Percentiles rank a stretch among this genome's conserved stretches.
These are phyloP conservation scores for Cydonia oblonga DNA, from an alignment of 331 rosid genomes.

Conservation along the genomic window DNA sequence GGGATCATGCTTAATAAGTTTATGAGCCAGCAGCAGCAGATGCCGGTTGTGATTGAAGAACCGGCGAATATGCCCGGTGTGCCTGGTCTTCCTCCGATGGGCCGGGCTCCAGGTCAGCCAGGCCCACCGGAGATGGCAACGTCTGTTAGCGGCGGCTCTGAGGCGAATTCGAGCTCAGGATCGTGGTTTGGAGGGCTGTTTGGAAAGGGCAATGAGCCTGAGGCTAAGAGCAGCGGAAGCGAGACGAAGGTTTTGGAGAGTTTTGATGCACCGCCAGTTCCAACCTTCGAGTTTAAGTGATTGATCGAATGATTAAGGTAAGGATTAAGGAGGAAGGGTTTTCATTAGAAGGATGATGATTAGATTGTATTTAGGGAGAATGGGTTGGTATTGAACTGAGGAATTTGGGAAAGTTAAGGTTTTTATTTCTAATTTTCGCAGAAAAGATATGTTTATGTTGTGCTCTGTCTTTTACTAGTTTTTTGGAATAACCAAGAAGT, in stretches of 20 bases:
- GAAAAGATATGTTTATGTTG: background rate
- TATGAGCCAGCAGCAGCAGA: constrained; percentile 49
- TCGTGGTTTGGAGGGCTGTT: constrained; percentile 47
- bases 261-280: constrained; percentile 86
- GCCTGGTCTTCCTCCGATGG: constrained; percentile 24
- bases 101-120: constrained; percentile 9
- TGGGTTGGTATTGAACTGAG: background rate
- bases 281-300: constrained; percentile 62
- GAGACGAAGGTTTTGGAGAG: constrained; percentile 84
- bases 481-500: background rate
- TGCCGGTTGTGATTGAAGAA: constrained; percentile 51
- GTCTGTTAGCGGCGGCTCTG: constrained; percentile 6
- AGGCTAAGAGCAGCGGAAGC: constrained; percentile 38
- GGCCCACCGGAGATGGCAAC: constrained; percentile 11
- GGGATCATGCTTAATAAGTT: constrained; percentile 77
- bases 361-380: background rate
- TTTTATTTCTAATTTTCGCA: background rate
- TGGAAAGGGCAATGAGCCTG: constrained; percentile 36
- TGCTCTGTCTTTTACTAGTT: background rate
- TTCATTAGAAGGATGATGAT: background rate
- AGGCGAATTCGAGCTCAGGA: constrained; percentile 1
- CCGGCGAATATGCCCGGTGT: constrained; percentile 24
- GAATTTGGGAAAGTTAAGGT: background rate
- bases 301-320: background rate
- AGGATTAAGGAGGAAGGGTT: background rate